These are phyloP conservation scores for Furcasterigmium furcatum DNA, from an alignment of 2,329 filamentous ascomycete species.

Conservation along the genomic window DNA sequence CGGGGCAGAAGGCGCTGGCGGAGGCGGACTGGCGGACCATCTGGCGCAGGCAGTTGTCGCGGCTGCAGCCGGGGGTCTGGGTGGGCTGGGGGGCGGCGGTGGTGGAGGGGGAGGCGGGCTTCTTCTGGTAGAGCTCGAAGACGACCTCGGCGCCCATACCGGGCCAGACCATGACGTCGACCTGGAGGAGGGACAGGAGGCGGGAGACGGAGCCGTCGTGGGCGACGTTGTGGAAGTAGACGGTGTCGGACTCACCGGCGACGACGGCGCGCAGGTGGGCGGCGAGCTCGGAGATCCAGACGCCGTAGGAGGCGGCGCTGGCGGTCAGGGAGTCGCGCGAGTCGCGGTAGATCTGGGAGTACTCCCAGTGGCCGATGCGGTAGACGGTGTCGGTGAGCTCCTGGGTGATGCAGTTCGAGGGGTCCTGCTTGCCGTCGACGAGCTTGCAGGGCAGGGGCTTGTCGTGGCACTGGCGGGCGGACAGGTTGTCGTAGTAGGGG, in stretches of 20 bases:
- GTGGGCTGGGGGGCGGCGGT: conserved; percentile 10
- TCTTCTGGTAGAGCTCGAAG: conserved; percentile 65
- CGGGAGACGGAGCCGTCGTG: conserved; percentile 73
- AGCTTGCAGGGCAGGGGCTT: conserved; percentile 69
- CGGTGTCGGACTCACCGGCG: conserved; percentile 26
- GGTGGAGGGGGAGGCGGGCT: conserved; percentile 12
- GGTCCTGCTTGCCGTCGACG: conserved; percentile 17
- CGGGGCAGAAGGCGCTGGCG: conserved; percentile 19
- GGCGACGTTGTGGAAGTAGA: conserved; percentile 74
- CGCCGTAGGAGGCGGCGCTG: conserved; percentile 60
- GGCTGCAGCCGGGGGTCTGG: conserved; percentile 17
- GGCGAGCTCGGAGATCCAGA: conserved; percentile 72
- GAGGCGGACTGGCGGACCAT: conserved; percentile 18
- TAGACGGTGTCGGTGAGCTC: conserved; percentile 66
- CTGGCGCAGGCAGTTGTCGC: conserved; percentile 26
- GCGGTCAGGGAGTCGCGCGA: conserved; percentile 58
- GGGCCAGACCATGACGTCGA: conserved; percentile 78
- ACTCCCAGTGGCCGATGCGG: conserved; percentile 76
- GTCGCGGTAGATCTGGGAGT: conserved; percentile 74
- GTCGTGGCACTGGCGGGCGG: conserved; percentile 71
- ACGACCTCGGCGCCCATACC: conserved; percentile 79
- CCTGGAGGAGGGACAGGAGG: conserved; percentile 66
- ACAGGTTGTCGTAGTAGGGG: conserved; percentile 84
- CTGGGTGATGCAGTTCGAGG: conserved; percentile 55
- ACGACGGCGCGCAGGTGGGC: conserved; percentile 57